Evolutionary conservation across 2,329 filamentous ascomycete genomes (phyloP).

Genomic region (Aspergillus floridensis): DNA sequence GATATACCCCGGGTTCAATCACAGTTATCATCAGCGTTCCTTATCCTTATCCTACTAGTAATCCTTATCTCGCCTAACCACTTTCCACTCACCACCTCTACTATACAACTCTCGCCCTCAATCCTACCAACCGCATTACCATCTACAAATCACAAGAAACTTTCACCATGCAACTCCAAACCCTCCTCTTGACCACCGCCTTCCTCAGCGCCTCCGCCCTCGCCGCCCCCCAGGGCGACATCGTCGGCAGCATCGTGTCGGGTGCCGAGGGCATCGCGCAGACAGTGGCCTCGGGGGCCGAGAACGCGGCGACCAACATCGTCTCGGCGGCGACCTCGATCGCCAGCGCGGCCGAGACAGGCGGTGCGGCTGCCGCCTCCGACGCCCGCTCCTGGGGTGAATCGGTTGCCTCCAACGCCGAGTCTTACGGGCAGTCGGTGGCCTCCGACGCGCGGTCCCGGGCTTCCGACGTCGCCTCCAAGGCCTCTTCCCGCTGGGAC

Average conservation of each 20-base stretch:
- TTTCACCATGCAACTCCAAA: conserved; percentile 28
- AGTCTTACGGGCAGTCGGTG: conserved; percentile 10
- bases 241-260: conserved; percentile 20
- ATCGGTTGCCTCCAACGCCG: conserved; percentile 11
- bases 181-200: conserved; percentile 21
- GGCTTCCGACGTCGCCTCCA: neutral
- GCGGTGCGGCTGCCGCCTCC: conserved; percentile 13
- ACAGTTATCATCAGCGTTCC: neutral
- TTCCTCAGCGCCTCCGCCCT: conserved; percentile 25
- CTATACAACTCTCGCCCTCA: neutral
- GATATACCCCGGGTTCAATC: neutral
- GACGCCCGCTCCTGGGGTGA: conserved; percentile 9
- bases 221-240: conserved; percentile 19
- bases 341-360: conserved; percentile 14
- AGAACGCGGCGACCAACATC: conserved; percentile 17
- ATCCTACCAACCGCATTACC: neutral
- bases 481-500: conserved; percentile 1
- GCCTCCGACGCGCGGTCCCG: neutral
- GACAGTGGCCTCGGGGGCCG: conserved; percentile 13
- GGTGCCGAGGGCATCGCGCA: conserved; percentile 11
- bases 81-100: neutral
- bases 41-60: too few relatives aligned
- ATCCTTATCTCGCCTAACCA: neutral
- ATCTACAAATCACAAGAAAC: neutral
- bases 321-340: conserved; percentile 18